phyloP scores from a whole-genome alignment of 768 basidiomycete species.

The Saitozyma podzolica region DNA sequence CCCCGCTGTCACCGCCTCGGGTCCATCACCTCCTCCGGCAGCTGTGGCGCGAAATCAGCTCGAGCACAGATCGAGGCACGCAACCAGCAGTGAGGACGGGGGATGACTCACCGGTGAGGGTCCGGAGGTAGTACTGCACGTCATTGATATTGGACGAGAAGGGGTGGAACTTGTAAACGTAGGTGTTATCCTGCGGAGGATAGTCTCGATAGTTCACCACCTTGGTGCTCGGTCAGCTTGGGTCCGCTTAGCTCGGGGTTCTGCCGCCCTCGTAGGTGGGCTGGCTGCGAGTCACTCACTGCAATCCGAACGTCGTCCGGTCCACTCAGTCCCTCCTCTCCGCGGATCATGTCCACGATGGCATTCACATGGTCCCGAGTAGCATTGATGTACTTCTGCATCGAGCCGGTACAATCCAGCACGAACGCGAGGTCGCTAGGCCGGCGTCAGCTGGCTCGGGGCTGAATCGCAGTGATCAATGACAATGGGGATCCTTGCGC shows the following conservation, averaged over 20 bases:
- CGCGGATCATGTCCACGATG: slow-evolving; percentile 91
- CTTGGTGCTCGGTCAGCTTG: background rate
- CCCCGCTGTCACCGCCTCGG: slow-evolving; percentile 94
- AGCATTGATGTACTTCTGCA: slow-evolving; percentile 50
- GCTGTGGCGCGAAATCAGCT: slow-evolving; percentile 17
- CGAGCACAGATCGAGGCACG: too few relatives aligned
- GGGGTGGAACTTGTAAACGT: slow-evolving; percentile 87
- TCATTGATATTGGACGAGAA: slow-evolving; percentile 88
- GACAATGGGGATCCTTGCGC: background rate
- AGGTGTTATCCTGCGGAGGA: slow-evolving; percentile 95
- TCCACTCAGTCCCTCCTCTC: slow-evolving; percentile 84
- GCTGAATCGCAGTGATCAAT: background rate
- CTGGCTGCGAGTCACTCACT: slow-evolving; percentile 27
- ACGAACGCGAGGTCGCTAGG: slow-evolving; percentile 82
- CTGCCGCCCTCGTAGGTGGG: too few relatives aligned
- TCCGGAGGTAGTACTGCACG: slow-evolving; percentile 79
- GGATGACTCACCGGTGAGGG: slow-evolving; percentile 55
- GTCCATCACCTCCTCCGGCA: slow-evolving; percentile 67
- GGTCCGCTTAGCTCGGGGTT: background rate
- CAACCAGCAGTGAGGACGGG: background rate
- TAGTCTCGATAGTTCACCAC: slow-evolving; percentile 95
- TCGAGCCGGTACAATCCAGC: slow-evolving; percentile 82
- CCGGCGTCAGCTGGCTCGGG: background rate
- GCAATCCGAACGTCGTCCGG: slow-evolving; percentile 84
- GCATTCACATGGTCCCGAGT: slow-evolving; percentile 95